Evolutionary conservation across 129 eudicot species (phyloP).

Genomic region (Rutidosis leptorrhynchoides): DNA sequence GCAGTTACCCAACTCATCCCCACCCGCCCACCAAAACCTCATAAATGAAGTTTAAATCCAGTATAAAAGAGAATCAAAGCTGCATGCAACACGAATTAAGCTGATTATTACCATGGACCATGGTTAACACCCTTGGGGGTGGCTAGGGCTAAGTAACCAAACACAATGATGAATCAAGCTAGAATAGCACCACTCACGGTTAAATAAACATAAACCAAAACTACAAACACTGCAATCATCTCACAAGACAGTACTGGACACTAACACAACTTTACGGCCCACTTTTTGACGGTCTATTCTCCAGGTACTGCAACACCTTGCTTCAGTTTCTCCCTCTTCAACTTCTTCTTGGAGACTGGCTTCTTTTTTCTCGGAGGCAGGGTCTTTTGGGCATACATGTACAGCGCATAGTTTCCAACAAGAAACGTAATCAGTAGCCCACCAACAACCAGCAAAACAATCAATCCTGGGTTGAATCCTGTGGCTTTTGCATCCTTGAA

Average conservation of each 20-base stretch:
- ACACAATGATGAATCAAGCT: conserved; percentile 14
- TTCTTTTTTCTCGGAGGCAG: conserved; percentile 97
- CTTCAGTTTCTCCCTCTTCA: conserved; percentile 97
- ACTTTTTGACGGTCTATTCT: conserved; percentile 47
- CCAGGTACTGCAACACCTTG: conserved; percentile 98
- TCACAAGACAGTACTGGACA: conserved; percentile 23
- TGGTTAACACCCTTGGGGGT: conserved; percentile 14
- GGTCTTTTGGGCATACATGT: conserved; percentile 81
- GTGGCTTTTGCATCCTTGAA: conserved; percentile 43
- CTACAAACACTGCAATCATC: conserved; percentile 30
- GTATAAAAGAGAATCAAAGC: background rate
- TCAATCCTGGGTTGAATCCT: conserved; percentile 93
- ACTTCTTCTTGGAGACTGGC: conserved; percentile 97
- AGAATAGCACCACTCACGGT: conserved; percentile 33
- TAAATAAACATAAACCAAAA: conserved; percentile 30
- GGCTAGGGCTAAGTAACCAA: conserved; percentile 19
- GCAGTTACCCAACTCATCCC: background rate
- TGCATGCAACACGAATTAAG: conserved; percentile 15
- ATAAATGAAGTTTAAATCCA: background rate
- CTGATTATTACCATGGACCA: conserved; percentile 33
- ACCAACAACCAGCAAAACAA: conserved; percentile 79
- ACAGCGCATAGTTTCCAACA: conserved; percentile 78
- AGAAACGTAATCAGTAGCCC: conserved; percentile 76
- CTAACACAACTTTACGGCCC: conserved; percentile 15
- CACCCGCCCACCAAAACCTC: background rate